Conservation (phyloP, 257 asterid genomes). For the Nicotiana benthamiana region DNA sequence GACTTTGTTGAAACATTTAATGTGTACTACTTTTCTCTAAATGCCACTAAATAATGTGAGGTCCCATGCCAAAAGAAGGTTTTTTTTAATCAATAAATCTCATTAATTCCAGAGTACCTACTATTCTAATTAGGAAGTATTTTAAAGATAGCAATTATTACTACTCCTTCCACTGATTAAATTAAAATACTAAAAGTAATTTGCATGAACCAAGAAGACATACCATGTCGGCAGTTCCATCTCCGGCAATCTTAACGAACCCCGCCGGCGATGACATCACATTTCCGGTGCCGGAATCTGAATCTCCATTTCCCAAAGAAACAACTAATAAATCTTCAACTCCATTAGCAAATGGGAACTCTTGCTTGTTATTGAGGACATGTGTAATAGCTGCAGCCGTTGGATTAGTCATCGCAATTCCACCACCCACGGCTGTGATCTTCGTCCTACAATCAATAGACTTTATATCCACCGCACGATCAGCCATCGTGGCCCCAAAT, state of each 20-base stretch:
- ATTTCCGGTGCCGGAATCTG: slow-evolving; percentile 16
- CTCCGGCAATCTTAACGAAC: slow-evolving; percentile 52
- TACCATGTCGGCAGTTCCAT: slow-evolving; percentile 88
- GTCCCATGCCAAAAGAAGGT: background rate
- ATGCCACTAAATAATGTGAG: background rate
- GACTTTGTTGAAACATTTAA: background rate
- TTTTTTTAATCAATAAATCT: background rate
- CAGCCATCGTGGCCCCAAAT: slow-evolving; percentile 52
- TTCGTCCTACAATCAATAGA: slow-evolving; percentile 51
- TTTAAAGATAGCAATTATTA: background rate
- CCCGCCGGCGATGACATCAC: slow-evolving; percentile 16
- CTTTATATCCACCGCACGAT: slow-evolving; percentile 28
- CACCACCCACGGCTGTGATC: slow-evolving; percentile 63
- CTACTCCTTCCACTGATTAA: background rate
- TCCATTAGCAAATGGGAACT: slow-evolving; percentile 66
- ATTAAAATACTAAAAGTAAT: background rate
- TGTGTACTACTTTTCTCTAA: background rate
- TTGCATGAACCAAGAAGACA: background rate
- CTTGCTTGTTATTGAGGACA: slow-evolving; percentile 75
- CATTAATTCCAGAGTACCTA: background rate
- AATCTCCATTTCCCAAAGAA: slow-evolving; percentile 56
- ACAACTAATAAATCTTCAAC: slow-evolving; percentile 58
- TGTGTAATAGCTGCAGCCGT: slow-evolving; percentile 84
- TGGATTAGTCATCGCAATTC: slow-evolving; percentile 64
- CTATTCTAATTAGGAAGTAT: background rate